Evolutionary conservation across 805 yeast genomes (phyloP).

Genomic region (Alloascoidea hylecoeti): DNA sequence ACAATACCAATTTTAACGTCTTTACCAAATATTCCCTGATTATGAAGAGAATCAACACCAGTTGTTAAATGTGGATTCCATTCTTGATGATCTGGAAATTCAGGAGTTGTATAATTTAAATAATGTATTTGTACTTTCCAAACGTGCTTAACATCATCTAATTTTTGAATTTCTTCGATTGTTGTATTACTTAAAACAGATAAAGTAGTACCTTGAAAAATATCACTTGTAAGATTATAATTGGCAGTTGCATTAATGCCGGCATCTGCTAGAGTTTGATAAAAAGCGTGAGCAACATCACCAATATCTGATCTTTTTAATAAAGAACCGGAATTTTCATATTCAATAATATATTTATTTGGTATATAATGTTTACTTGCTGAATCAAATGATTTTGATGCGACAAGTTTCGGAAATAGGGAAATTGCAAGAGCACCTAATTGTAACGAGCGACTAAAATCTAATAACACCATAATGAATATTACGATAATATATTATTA

Average conservation of each 20-base stretch:
- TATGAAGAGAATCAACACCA: neutral
- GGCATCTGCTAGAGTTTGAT: neutral
- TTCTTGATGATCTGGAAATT: slow-evolving; percentile 2
- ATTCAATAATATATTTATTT: neutral
- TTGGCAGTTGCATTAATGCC: neutral
- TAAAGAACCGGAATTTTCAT: neutral
- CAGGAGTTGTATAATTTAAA: neutral
- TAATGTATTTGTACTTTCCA: neutral
- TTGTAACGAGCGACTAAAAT: too few relatives aligned
- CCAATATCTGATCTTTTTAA: neutral
- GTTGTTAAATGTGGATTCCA: neutral
- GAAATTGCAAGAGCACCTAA: too few relatives aligned
- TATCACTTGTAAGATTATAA: neutral
- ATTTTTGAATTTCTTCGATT: neutral
- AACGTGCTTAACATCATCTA: neutral
- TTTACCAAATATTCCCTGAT: slow-evolving; percentile 5
- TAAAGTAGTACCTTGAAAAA: neutral
- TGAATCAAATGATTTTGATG: too few relatives aligned
- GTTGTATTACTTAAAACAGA: neutral
- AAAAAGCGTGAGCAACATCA: neutral
- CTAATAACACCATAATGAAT: too few relatives aligned
- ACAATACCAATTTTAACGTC: slow-evolving; percentile 9
- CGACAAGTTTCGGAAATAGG: too few relatives aligned
- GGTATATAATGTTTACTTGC: too few relatives aligned
- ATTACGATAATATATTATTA: too few relatives aligned